These are phyloP conservation scores for Mucor sp. DNA, from an alignment of 371 early-diverging fungal species.

Conservation along the genomic window DNA sequence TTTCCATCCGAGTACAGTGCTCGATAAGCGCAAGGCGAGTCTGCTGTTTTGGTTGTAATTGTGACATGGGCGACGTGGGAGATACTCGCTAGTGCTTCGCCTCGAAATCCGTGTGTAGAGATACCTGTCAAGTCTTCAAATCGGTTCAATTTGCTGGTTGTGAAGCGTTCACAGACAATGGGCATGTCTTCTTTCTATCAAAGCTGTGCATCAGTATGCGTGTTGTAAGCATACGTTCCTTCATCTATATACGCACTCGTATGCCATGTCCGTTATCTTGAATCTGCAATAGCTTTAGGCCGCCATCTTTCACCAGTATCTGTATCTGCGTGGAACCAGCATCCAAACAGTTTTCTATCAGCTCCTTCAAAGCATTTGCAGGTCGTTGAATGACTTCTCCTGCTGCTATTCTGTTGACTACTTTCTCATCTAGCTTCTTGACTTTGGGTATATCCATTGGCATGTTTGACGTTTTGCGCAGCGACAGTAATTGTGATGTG, in stretches of 20 bases:
- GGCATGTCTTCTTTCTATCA: slow-evolving; percentile 72
- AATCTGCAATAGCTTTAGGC: slow-evolving; percentile 90
- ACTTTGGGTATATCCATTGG: slow-evolving; percentile 40
- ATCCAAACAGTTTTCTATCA: slow-evolving; percentile 98
- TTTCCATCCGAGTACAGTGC: slow-evolving; percentile 87
- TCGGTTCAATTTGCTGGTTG: slow-evolving; percentile 90
- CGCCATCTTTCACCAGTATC: slow-evolving; percentile 84
- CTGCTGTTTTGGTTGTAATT: slow-evolving; percentile 83
- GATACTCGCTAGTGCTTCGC: slow-evolving; percentile 98
- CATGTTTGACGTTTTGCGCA: slow-evolving; percentile 6
- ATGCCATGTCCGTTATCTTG: slow-evolving; percentile 99
- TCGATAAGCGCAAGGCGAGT: slow-evolving; percentile 84
- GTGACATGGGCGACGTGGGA: slow-evolving; percentile 91
- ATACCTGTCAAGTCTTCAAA: slow-evolving; percentile 90
- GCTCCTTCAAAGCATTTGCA: slow-evolving; percentile 95
- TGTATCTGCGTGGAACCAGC: slow-evolving; percentile 89
- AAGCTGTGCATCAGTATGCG: neutral
- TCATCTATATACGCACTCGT: slow-evolving; percentile 36
- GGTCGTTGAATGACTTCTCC: slow-evolving; percentile 97
- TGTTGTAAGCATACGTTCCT: neutral
- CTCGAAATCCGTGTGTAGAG: slow-evolving; percentile 97
- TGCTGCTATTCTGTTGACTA: slow-evolving; percentile 94
- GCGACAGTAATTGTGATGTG: too few relatives aligned
- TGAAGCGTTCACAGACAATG: slow-evolving; percentile 93
- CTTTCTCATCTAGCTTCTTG: slow-evolving; percentile 72